Evolutionary conservation across 2,329 filamentous ascomycete species (phyloP).

Genomic region (Fusarium anthophilum): DNA sequence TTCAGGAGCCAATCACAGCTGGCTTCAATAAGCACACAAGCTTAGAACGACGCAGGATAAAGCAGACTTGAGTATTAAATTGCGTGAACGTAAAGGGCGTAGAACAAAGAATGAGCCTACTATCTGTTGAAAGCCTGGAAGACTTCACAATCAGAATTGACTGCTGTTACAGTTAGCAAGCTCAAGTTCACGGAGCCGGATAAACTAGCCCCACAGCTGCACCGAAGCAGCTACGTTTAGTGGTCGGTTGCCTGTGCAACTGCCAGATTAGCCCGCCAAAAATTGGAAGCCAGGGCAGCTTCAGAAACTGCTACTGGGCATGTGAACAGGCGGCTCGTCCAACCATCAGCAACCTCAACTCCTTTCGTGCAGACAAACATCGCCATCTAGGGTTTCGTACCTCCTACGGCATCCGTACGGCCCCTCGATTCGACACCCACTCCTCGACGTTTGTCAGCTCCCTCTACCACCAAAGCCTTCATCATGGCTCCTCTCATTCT

Average conservation of each 20-base stretch:
- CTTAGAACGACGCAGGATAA: neutral
- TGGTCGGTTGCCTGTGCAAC: conserved; percentile 39
- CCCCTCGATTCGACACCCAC: neutral
- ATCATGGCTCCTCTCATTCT: conserved; percentile 72
- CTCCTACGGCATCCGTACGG: neutral
- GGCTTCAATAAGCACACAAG: neutral
- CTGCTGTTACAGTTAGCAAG: neutral
- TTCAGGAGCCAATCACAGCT: neutral
- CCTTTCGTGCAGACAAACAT: neutral
- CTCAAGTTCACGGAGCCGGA: conserved; percentile 19
- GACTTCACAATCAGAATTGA: neutral
- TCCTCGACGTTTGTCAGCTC: neutral
- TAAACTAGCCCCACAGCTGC: conserved; percentile 26
- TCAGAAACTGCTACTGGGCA: conserved; percentile 22
- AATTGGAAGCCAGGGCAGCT: conserved; percentile 31
- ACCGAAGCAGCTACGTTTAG: conserved; percentile 14
- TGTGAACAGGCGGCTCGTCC: conserved; percentile 20
- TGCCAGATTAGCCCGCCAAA: conserved; percentile 37
- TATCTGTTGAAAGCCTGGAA: neutral
- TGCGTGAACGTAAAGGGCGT: neutral
- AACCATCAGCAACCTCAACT: conserved; percentile 4
- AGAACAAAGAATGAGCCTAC: neutral
- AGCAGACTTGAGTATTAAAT: neutral
- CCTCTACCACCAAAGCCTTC: neutral
- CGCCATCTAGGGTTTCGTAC: neutral